Base-by-base conservation (phyloP, 2,329 filamentous ascomycete species). In the Penicillium sp. region DNA sequence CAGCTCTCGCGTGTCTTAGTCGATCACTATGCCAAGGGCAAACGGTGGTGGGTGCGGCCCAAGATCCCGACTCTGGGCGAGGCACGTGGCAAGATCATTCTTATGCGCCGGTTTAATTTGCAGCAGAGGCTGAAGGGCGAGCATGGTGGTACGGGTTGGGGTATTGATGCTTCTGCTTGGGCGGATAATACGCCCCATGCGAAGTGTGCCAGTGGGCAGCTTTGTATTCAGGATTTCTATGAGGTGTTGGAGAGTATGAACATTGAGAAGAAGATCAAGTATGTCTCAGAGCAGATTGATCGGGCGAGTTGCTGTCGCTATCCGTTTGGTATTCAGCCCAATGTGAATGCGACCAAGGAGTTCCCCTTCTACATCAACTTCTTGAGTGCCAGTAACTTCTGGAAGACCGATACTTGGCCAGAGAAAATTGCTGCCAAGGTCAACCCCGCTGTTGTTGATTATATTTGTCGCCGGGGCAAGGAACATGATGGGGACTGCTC, bases 171-270 rank as follows among this genome's bases (percentile, higher is more conserved):
- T 50, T 77, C 79, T 32, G 75, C 75, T 16, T 97, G 93, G 93
- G 90, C 89, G 0, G 89, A 97, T 75, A 97, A 97, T 75, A 90
- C 89, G 58, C 85, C 88, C 30, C 85, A 95, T 67, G 87, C 89
- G 52, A 79, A 79, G 32, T 84, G 84, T 45, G 83, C 83, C 8
- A 86, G 85, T 64, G 91, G 90, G 3, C 79, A 86, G 59, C 84
- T 97, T 55, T 86, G 89, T 61, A 86, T 97, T 39, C 94, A 97
- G 76, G 94, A 97, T 76, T 97, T 93, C 74, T 97, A 95, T 79
- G 91, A 95, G 68, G 85, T 99, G 32, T 76, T 87, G 42, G 84
- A 91, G 72, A 85, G 83, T 19, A 78, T 84, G 55, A 88, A 87
- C 63, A 93, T 97, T 56, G 79, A 87, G 35, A 85, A 86, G 73